These are phyloP conservation scores for Moesziomyces sp. DNA, from an alignment of 1,284 basidiomycete species.

Conservation along the genomic window DNA sequence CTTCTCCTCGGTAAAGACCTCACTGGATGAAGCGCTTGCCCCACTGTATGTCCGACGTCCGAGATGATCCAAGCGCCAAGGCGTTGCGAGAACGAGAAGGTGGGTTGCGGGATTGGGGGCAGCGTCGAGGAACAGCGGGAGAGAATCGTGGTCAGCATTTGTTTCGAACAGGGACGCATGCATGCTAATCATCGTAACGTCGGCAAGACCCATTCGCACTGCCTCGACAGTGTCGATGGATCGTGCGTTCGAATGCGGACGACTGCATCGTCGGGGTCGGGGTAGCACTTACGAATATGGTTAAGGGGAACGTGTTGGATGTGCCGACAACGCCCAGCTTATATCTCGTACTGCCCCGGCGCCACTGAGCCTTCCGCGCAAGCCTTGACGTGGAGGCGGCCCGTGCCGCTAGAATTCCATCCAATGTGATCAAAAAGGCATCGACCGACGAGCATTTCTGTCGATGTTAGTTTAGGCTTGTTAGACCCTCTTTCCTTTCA, in stretches of 20 bases:
- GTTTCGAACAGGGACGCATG: neutral
- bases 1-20: conserved; percentile 65
- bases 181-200: neutral
- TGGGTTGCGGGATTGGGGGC: no score
- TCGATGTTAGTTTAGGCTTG: neutral
- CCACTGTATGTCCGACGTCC: conserved; percentile 20
- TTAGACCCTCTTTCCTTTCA: conserved; percentile 1
- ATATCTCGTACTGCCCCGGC: conserved; percentile 17
- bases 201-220: neutral
- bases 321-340: conserved; percentile 1
- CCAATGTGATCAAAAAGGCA: conserved; percentile 9
- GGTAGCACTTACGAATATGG: conserved; percentile 46
- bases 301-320: conserved; percentile 14
- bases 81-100: no score
- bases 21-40: conserved; percentile 64
- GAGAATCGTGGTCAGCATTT: neutral
- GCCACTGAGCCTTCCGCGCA: neutral
- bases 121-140: no score
- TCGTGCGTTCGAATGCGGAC: neutral
- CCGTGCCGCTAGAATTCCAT: conserved; percentile 23
- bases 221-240: neutral
- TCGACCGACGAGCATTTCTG: neutral
- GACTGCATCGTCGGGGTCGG: conserved; percentile 10
- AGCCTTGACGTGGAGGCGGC: conserved; percentile 30
- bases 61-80: neutral